A percentile compares a stretch with the other conserved stretches of the same genome.
phyloP scores from a whole-genome alignment of 352 stramenopile species.

The Phytophthora syringae region DNA sequence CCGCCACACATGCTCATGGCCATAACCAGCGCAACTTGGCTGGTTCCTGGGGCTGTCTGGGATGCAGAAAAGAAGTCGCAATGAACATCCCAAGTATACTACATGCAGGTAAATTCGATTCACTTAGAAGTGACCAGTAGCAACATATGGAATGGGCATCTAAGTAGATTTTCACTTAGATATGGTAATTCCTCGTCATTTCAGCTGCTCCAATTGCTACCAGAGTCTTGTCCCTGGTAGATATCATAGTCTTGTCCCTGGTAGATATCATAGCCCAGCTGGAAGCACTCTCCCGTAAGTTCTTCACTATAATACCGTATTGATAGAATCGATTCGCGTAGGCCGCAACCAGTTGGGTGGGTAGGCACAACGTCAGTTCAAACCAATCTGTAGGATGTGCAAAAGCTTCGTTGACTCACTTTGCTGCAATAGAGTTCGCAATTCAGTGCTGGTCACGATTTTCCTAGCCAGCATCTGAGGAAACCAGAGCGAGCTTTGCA shows the following conservation, averaged over 20 bases:
- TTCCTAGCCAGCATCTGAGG: conserved; percentile 15
- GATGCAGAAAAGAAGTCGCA: no score
- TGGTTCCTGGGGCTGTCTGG: no score
- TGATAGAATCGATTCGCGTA: neutral
- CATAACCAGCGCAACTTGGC: no score
- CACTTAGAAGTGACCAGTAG: no score
- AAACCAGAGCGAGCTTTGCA: conserved; percentile 20
- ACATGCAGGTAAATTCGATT: no score
- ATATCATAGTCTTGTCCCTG: conserved; percentile 9
- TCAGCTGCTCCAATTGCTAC: conserved; percentile 1
- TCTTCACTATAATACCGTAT: neutral
- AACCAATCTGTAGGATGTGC: conserved; percentile 7
- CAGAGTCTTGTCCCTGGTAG: no score
- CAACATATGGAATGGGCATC: no score
- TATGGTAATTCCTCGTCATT: no score
- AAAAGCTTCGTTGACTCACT: neutral
- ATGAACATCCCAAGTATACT: no score
- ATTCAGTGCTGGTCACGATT: conserved; percentile 2
- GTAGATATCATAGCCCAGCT: conserved; percentile 21
- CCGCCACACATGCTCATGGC: no score
- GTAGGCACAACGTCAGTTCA: conserved; percentile 4
- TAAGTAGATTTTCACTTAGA: no score
- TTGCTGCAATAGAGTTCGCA: neutral
- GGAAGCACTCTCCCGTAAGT: conserved; percentile 16
- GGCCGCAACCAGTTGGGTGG: conserved; percentile 8